Evolutionary conservation across 1,284 basidiomycete genomes (phyloP).

Genomic region (Neolentinus lepideus): DNA sequence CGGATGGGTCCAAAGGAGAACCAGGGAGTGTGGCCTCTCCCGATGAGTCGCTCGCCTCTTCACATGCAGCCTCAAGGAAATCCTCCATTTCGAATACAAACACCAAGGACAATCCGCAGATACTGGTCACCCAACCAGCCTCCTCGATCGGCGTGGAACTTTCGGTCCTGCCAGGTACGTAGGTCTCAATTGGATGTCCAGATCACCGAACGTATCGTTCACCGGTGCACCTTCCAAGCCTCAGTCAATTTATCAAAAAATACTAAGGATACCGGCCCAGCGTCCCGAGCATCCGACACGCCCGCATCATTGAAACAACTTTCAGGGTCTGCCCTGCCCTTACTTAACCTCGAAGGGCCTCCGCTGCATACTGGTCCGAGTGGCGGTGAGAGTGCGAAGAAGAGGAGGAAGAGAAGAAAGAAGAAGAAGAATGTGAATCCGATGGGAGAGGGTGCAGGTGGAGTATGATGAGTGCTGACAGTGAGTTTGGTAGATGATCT

Average conservation of each 20-base stretch:
- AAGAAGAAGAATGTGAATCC: constrained; percentile 36
- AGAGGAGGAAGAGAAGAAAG: constrained; percentile 47
- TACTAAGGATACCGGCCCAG: background rate
- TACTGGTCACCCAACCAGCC: too few species aligned
- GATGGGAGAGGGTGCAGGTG: background rate
- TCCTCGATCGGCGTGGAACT: too few species aligned
- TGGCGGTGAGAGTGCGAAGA: constrained; percentile 22
- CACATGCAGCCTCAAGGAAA: too few species aligned
- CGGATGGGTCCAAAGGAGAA: background rate
- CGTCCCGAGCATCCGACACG: constrained; percentile 1
- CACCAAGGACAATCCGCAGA: too few species aligned
- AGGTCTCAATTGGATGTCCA: too few species aligned
- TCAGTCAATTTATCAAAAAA: background rate
- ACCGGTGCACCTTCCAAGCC: too few species aligned
- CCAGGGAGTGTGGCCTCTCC: background rate
- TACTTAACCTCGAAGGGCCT: constrained; percentile 54
- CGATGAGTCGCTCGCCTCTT: too few species aligned
- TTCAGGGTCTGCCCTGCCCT: constrained; percentile 20
- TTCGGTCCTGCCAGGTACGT: too few species aligned
- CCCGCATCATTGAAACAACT: constrained; percentile 6
- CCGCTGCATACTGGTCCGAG: constrained; percentile 26
- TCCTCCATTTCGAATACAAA: too few species aligned
- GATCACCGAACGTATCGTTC: too few species aligned
- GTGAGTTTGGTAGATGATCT: background rate
- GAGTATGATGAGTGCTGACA: background rate